A percentile compares a stretch with the other conserved stretches of the same genome.
Conservation (phyloP, 2,329 filamentous ascomycete species). For the Alternaria sp. region DNA sequence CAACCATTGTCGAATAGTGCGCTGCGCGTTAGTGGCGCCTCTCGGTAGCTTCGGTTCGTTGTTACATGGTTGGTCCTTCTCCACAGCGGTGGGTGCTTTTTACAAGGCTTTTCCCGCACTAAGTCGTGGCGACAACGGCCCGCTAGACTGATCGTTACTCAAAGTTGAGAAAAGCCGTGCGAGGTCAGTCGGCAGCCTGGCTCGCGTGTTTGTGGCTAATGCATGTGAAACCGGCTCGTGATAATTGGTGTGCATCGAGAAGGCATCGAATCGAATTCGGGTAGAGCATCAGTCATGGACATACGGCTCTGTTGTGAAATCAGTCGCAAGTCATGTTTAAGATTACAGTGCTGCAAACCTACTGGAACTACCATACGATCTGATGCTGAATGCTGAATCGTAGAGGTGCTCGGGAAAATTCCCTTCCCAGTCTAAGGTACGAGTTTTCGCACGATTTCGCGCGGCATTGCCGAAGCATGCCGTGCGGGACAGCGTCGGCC, state of each 20-base stretch:
- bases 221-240: slow-evolving; percentile 1
- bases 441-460: neutral
- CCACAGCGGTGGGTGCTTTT: slow-evolving; percentile 11
- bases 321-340: slow-evolving; percentile 2
- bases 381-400: neutral
- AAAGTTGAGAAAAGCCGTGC: slow-evolving; percentile 17
- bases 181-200: slow-evolving; percentile 16
- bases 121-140: slow-evolving; percentile 29
- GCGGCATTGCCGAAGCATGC: slow-evolving; percentile 12
- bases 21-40: slow-evolving; percentile 11
- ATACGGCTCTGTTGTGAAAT: neutral
- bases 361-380: neutral
- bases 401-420: neutral
- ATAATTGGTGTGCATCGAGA: slow-evolving; percentile 9
- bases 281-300: neutral
- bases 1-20: slow-evolving; percentile 10
- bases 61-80: slow-evolving; percentile 2
- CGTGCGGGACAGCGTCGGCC: slow-evolving; percentile 5
- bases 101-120: slow-evolving; percentile 30
- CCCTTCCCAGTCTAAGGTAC: neutral
- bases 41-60: slow-evolving; percentile 13
- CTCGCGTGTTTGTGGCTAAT: slow-evolving; percentile 15
- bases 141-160: slow-evolving; percentile 29
- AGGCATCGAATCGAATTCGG: neutral
- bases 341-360: neutral